A percentile compares a stretch with the other conserved stretches of the same genome.
phyloP scores from a whole-genome alignment of 2,329 filamentous ascomycete species.

The Aspergillus novofumigatus region DNA sequence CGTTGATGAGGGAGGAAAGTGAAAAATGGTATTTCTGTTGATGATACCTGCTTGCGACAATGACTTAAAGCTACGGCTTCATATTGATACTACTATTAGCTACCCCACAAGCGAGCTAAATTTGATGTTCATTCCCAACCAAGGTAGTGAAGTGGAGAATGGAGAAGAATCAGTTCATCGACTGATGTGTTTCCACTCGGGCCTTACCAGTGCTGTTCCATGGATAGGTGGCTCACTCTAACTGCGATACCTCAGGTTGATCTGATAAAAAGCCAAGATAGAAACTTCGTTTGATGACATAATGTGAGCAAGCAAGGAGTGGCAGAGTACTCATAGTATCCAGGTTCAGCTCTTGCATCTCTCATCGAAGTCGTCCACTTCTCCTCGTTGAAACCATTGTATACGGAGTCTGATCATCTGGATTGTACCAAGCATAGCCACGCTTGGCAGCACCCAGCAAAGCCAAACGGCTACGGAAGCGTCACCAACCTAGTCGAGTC shows the following conservation, averaged over 20 bases:
- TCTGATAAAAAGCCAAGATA: not conserved
- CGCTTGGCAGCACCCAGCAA: slow-evolving; percentile 14
- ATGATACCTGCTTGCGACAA: not conserved
- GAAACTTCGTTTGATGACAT: not conserved
- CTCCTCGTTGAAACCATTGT: not conserved
- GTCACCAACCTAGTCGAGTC: not conserved
- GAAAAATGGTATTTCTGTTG: not conserved
- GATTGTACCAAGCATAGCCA: slow-evolving; percentile 12
- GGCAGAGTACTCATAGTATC: not conserved
- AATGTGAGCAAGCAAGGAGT: not conserved
- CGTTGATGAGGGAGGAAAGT: not conserved
- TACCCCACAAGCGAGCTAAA: not conserved
- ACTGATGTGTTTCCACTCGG: not conserved
- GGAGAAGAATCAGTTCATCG: not conserved
- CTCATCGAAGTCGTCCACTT: not conserved
- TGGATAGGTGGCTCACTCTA: not conserved
- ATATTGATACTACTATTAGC: not conserved
- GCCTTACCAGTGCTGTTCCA: not conserved
- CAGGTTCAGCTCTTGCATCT: not conserved
- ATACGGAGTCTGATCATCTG: not conserved
- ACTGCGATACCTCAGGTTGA: not conserved
- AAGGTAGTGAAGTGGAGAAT: not conserved
- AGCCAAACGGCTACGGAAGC: not conserved
- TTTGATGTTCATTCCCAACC: not conserved
- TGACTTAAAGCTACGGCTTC: not conserved